Evolutionary conservation across 1,139 yeast genomes (phyloP).

Genomic region (Sugiyamaella sp.): DNA sequence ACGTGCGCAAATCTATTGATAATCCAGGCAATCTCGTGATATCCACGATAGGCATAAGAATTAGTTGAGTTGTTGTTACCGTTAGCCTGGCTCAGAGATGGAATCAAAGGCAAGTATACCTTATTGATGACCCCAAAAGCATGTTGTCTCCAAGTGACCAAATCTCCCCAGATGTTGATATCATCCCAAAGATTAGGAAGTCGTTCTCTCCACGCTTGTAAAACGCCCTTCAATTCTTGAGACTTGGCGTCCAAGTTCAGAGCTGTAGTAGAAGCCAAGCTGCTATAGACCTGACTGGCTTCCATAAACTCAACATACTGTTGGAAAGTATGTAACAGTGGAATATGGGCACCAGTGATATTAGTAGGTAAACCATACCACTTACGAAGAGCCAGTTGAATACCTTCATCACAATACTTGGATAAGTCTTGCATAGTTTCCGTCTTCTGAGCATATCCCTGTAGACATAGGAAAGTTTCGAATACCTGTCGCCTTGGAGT

Average conservation of each 20-base stretch:
- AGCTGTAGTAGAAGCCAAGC: constrained; percentile 86
- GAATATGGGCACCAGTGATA: constrained; percentile 83
- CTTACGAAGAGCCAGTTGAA: constrained; percentile 86
- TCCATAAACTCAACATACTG: constrained; percentile 98
- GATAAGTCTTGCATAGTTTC: constrained; percentile 79
- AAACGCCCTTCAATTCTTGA: constrained; percentile 88
- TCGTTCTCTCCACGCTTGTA: constrained; percentile 98
- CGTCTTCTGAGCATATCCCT: constrained; percentile 89
- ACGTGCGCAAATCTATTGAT: constrained; percentile 98
- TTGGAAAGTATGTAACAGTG: constrained; percentile 91
- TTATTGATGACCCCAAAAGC: constrained; percentile 97
- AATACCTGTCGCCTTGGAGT: constrained; percentile 96
- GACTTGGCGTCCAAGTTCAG: constrained; percentile 90
- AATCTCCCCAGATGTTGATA: constrained; percentile 94
- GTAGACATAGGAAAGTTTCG: constrained; percentile 89
- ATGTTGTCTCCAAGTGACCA: constrained; percentile 98
- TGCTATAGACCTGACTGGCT: constrained; percentile 91
- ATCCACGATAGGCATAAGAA: constrained; percentile 94
- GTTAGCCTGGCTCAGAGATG: constrained; percentile 76
- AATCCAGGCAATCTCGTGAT: constrained; percentile 99
- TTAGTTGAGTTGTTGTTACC: constrained; percentile 59
- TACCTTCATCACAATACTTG: constrained; percentile 91
- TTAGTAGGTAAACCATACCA: constrained; percentile 88
- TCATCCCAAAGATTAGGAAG: constrained; percentile 97
- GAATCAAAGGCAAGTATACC: constrained; percentile 90